Conservation (phyloP, 805 yeast genomes). For the Metschnikowia lachancei region DNA sequence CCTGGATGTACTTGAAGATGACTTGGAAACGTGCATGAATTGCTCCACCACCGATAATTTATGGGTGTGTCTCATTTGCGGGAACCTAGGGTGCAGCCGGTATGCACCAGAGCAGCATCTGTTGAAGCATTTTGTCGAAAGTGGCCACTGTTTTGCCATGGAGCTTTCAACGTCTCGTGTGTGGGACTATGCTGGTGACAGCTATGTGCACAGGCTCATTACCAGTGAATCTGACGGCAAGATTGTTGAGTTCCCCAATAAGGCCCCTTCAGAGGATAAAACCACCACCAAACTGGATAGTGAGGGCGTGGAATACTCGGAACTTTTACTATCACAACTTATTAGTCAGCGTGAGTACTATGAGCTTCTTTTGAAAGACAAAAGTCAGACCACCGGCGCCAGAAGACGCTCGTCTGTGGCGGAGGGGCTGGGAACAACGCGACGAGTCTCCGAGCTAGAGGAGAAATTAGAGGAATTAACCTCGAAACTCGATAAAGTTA, state of each 20-base stretch:
- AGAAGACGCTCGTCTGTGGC: conserved; percentile 17
- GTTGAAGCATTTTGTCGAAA: conserved; percentile 68
- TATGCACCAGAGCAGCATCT: conserved; percentile 81
- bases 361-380: conserved; percentile 45
- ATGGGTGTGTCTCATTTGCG: conserved; percentile 90
- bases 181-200: conserved; percentile 93
- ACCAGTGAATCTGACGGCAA: conserved; percentile 89
- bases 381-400: conserved; percentile 12
- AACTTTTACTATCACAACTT: conserved; percentile 71
- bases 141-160: conserved; percentile 90
- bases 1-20: background rate
- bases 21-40: conserved; percentile 42
- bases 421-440: conserved; percentile 4
- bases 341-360: conserved; percentile 85
- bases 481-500: conserved; percentile 21
- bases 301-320: conserved; percentile 63
- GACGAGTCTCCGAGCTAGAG: conserved; percentile 25
- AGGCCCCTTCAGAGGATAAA: conserved; percentile 13
- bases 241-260: conserved; percentile 66
- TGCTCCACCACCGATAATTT: conserved; percentile 63
- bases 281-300: conserved; percentile 4
- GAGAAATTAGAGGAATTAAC: conserved; percentile 27
- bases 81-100: conserved; percentile 88
- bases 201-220: conserved; percentile 80
- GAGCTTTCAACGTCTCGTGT: conserved; percentile 80